Percentiles rank a stretch among this genome's conserved stretches.
phyloP scores from a whole-genome alignment of 2,329 filamentous ascomycete species.

The Hypoxylon sp. region DNA sequence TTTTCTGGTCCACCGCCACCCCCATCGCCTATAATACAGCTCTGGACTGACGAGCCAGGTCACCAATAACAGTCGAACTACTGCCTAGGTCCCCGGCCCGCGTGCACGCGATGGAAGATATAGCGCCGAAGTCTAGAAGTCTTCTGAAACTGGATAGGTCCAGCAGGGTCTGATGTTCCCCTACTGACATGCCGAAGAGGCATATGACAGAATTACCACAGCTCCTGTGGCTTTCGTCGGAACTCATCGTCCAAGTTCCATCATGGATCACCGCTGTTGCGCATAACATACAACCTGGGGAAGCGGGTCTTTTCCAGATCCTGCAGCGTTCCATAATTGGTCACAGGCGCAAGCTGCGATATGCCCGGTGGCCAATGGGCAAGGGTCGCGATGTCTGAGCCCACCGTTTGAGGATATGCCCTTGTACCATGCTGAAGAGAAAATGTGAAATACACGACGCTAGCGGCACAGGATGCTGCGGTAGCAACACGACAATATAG shows the following conservation, averaged over 20 bases:
- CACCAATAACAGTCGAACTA: slow-evolving; percentile 16
- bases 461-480: slow-evolving; percentile 1
- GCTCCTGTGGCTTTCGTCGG: not conserved
- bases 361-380: not conserved
- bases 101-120: slow-evolving; percentile 38
- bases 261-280: slow-evolving; percentile 15
- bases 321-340: slow-evolving; percentile 15
- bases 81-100: slow-evolving; percentile 7
- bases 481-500: not conserved
- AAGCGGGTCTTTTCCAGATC: slow-evolving; percentile 14
- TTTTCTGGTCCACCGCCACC: slow-evolving; percentile 34
- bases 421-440: not conserved
- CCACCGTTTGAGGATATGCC: not conserved
- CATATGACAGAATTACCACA: slow-evolving; percentile 7
- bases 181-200: slow-evolving; percentile 24
- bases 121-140: slow-evolving; percentile 37
- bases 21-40: slow-evolving; percentile 2
- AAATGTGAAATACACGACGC: slow-evolving; percentile 3
- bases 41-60: not conserved
- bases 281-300: slow-evolving; percentile 33
- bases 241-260: slow-evolving; percentile 16
- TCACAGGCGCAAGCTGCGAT: slow-evolving; percentile 4
- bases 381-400: slow-evolving; percentile 6
- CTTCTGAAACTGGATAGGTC: slow-evolving; percentile 23
- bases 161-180: slow-evolving; percentile 11